A percentile compares a stretch with the other conserved stretches of the same genome.
Conservation (phyloP, 2,329 filamentous ascomycete genomes). For the Kalmusia sp. region DNA sequence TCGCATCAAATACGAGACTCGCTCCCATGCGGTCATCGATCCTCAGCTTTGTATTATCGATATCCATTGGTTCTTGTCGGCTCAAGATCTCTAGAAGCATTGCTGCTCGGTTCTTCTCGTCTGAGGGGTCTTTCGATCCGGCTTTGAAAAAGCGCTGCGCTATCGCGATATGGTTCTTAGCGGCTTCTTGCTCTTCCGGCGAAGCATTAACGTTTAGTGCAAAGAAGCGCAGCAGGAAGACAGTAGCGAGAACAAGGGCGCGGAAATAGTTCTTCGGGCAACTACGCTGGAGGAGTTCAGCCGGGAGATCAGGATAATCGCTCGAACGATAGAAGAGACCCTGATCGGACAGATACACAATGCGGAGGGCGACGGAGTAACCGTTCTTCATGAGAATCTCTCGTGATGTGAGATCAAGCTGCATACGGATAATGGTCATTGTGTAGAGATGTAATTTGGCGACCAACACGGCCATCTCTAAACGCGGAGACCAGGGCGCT, state of each 20-base stretch:
- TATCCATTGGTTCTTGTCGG: conserved; percentile 23
- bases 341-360: conserved; percentile 25
- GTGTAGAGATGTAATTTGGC: conserved; percentile 30
- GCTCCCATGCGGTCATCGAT: conserved; percentile 29
- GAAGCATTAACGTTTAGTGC: conserved; percentile 24
- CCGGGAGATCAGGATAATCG: conserved; percentile 15
- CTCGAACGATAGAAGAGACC: conserved; percentile 18
- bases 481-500: conserved; percentile 21
- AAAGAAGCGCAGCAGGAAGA: conserved; percentile 33
- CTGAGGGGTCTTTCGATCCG: conserved; percentile 13
- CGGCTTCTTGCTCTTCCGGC: conserved; percentile 28
- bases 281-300: conserved; percentile 12
- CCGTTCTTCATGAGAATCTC: conserved; percentile 27
- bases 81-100: conserved; percentile 22
- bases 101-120: conserved; percentile 22
- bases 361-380: conserved; percentile 23
- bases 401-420: conserved; percentile 21
- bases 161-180: conserved; percentile 31
- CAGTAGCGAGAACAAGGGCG: conserved; percentile 21
- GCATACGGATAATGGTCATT: conserved; percentile 27
- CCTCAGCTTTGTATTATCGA: conserved; percentile 22
- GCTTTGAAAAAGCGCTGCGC: conserved; percentile 25
- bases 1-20: conserved; percentile 26
- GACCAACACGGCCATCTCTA: conserved; percentile 21
- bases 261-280: conserved; percentile 29